Conservation (phyloP, 805 yeast species). For the Allodekkera sacchari region DNA sequence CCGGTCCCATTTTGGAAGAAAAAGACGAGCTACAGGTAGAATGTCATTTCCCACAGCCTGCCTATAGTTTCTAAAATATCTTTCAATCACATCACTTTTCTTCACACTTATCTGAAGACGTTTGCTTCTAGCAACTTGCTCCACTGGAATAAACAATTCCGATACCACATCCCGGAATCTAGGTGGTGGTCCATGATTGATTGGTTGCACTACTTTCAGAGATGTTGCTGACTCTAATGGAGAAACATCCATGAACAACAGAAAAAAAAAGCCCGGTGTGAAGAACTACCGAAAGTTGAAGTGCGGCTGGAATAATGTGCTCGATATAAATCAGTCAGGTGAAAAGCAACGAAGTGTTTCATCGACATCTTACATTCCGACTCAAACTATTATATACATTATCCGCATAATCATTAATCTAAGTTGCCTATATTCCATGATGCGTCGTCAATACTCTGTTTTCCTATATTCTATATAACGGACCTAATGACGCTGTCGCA, state of each 20-base stretch:
- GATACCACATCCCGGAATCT: conserved; percentile 31
- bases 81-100: conserved; percentile 14
- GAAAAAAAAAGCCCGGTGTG: too few relatives aligned
- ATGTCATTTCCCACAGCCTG: conserved; percentile 51
- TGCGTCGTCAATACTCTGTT: too few relatives aligned
- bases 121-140: conserved; percentile 19
- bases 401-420: too few relatives aligned
- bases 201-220: conserved; percentile 18
- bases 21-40: conserved; percentile 55
- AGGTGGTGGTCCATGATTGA: conserved; percentile 33
- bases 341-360: too few relatives aligned
- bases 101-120: conserved; percentile 7
- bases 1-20: conserved; percentile 56
- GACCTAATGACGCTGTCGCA: too few relatives aligned
- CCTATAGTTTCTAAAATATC: conserved; percentile 45
- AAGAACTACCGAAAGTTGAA: background rate
- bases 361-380: too few relatives aligned
- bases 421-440: too few relatives aligned
- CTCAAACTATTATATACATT: too few relatives aligned
- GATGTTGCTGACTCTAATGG: background rate
- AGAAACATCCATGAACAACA: too few relatives aligned
- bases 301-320: too few relatives aligned
- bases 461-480: too few relatives aligned
- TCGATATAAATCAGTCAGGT: too few relatives aligned
- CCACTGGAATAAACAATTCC: conserved; percentile 34